Percentiles rank a stretch among this genome's conserved stretches.
Evolutionary conservation across 495 filamentous ascomycete species (phyloP).

Genomic region (Daldinia decipiens): DNA sequence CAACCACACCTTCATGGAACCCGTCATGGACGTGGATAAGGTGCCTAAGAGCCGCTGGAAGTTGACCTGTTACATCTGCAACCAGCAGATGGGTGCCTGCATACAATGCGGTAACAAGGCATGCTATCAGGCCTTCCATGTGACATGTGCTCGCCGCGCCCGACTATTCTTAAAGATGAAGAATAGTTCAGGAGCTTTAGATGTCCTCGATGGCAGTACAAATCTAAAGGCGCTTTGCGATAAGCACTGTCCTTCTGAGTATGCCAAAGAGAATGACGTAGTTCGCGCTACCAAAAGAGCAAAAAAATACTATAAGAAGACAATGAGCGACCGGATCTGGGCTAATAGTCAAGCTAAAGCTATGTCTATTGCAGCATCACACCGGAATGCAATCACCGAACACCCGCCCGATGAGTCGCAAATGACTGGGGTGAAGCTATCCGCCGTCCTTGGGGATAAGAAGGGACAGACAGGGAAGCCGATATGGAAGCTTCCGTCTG

Average conservation of each 20-base stretch:
- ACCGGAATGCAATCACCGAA: conserved; percentile 67
- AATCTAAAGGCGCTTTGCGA: conserved; percentile 95
- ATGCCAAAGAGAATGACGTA: conserved; percentile 85
- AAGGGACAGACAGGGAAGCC: conserved; percentile 72
- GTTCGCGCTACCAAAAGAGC: conserved; percentile 59
- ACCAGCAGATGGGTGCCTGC: conserved; percentile 96
- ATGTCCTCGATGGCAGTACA: conserved; percentile 83
- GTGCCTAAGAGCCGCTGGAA: conserved; percentile 95
- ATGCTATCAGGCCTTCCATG: conserved; percentile 98
- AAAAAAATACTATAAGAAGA: conserved; percentile 81
- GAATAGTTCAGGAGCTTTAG: conserved; percentile 78
- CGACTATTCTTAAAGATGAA: conserved; percentile 97
- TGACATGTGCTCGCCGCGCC: conserved; percentile 90
- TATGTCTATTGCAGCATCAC: conserved; percentile 75
- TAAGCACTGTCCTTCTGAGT: conserved; percentile 91
- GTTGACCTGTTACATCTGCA: conserved; percentile 94
- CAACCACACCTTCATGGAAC: conserved; percentile 98
- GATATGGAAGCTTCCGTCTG: conserved; percentile 93
- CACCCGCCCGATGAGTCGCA: conserved; percentile 66
- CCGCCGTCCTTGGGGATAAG: conserved; percentile 73
- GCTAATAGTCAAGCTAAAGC: conserved; percentile 89
- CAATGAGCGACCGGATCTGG: conserved; percentile 88
- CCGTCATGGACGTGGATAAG: conserved; percentile 96
- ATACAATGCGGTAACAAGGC: conserved; percentile 98
- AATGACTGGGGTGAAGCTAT: conserved; percentile 62